Conservation (phyloP, 2,329 filamentous ascomycete genomes). For the Aspergillus fischeri region DNA sequence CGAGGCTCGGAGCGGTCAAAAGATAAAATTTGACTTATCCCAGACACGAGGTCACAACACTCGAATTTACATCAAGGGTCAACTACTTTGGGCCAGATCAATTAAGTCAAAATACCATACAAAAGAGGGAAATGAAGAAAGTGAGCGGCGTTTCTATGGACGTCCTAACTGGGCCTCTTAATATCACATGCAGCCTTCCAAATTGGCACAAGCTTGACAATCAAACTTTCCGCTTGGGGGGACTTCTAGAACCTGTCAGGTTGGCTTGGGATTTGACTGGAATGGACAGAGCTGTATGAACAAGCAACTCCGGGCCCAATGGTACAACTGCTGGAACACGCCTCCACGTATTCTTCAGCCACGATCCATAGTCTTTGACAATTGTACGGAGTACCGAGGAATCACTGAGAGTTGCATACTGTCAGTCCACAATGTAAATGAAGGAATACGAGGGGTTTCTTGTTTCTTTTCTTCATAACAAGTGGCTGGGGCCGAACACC, state of each 20-base stretch:
- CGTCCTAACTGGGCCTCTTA: neutral
- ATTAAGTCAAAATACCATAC: neutral
- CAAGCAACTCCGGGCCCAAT: neutral
- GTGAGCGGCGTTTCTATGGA: neutral
- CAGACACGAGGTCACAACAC: neutral
- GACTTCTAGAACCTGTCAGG: neutral
- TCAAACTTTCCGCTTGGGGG: neutral
- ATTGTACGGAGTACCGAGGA: neutral
- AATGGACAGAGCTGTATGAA: neutral
- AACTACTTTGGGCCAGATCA: neutral
- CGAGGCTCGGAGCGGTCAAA: neutral
- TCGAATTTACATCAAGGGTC: neutral
- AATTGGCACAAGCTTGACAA: neutral
- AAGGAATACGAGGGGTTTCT: neutral
- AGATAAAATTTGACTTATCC: too few relatives aligned
- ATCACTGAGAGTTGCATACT: neutral
- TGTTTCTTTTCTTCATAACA: neutral
- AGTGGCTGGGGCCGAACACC: neutral
- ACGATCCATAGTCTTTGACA: neutral
- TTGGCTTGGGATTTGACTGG: neutral
- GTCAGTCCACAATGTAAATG: neutral
- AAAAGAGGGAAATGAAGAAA: neutral
- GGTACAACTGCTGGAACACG: neutral
- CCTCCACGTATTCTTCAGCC: neutral
- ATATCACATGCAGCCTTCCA: neutral